Base-by-base conservation (phyloP, 2,329 filamentous ascomycete species). In the Aquanectria penicillioides region DNA sequence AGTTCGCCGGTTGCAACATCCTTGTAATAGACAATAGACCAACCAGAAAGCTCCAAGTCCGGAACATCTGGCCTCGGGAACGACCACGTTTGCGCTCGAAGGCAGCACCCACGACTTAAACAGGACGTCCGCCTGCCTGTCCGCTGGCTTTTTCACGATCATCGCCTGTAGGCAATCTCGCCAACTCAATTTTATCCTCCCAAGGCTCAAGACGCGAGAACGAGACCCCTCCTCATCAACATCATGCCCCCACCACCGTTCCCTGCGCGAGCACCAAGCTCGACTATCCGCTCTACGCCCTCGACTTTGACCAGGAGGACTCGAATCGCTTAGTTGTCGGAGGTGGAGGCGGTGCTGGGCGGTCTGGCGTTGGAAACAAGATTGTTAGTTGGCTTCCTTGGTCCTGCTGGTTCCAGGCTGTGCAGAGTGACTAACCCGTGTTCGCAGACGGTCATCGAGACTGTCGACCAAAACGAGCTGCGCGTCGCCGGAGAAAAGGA, bases 221-320 rank as follows among this genome's bases (percentile, higher is more conserved):
- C 57, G 50, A 64, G 62, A 56, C 62, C 37, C 62, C 53, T 57
- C 64, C 52, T 58, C 60, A 41, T 25, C 51, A 48, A 36, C 63
- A 56, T 15, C 53, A 80, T 80, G 78, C 70, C 76, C 50, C 70
- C 73, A 46, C 69, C 73, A 41, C 70, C 73, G 18, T 75, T 86
- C 62, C 76, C 78, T 76, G 76, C 59, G 84, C 89, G 60, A 89
- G 87, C 74, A 80, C 87, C 67, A 86, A 87, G 54, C 85, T 96
- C 64, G 86, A 88, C 57, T 97, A 94, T 76, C 94, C 94, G 44
- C 85, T 97, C 58, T 97, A 93, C 75, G 88, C 90, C 54, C 91
- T 93, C 74, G 93, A 93, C 72, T 97, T 97, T 75, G 93, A 97
- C 72, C 92, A 90, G 48, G 85, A 89, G 70, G 88, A 96, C 78